Evolutionary conservation across 108 stramenopile genomes (phyloP).

Genomic region (Pseudonitzschia multistriata): DNA sequence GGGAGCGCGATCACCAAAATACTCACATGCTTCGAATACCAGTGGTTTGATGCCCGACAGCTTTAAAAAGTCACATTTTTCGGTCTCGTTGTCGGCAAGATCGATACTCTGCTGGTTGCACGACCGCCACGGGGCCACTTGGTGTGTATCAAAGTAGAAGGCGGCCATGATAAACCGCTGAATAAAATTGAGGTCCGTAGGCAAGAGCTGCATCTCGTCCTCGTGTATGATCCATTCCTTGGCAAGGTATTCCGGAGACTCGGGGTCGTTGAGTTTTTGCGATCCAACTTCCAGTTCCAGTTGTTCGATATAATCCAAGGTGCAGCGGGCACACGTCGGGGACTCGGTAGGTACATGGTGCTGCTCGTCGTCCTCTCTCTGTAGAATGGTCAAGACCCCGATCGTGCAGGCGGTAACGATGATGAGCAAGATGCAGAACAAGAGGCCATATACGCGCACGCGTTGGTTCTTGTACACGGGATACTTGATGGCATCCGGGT

Average conservation of each 20-base stretch:
- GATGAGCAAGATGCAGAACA: conserved; percentile 33
- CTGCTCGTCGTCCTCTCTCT: neutral
- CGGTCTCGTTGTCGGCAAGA: conserved; percentile 11
- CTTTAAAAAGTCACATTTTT: conserved; percentile 19
- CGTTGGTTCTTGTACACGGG: conserved; percentile 62
- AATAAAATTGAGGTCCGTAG: conserved; percentile 44
- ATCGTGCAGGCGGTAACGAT: conserved; percentile 34
- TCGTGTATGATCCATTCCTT: conserved; percentile 65
- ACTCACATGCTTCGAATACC: conserved; percentile 15
- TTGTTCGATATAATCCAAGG: conserved; percentile 29
- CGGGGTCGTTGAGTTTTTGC: conserved; percentile 32
- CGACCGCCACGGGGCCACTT: conserved; percentile 33
- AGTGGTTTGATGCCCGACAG: conserved; percentile 18
- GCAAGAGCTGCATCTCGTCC: conserved; percentile 46
- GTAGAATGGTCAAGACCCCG: conserved; percentile 16
- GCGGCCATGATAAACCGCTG: conserved; percentile 63
- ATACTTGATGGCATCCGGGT: conserved; percentile 60
- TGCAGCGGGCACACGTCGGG: conserved; percentile 13
- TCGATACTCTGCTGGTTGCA: conserved; percentile 32
- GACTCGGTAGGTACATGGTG: neutral
- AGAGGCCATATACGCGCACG: conserved; percentile 56
- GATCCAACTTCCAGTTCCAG: conserved; percentile 36
- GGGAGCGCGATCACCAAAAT: neutral
- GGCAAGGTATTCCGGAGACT: conserved; percentile 39
- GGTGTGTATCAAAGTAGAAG: conserved; percentile 40